Percentiles rank a stretch among this genome's conserved stretches.
Conservation (phyloP, 768 basidiomycete genomes). For the Mycena capillaripes region DNA sequence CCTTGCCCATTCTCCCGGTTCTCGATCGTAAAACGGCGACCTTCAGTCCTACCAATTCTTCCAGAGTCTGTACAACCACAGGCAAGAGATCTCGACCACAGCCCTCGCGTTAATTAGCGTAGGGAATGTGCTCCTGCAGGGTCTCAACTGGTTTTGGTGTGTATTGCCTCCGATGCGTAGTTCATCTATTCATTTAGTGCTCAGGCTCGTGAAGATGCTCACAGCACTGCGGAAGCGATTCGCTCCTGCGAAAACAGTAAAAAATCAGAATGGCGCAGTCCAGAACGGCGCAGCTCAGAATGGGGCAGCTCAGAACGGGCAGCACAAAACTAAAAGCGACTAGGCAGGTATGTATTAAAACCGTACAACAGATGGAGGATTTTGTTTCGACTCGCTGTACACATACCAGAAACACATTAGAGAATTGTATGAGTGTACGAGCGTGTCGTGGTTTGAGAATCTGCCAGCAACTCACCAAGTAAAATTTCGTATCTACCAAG, state of each 20-base stretch:
- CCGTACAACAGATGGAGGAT: neutral
- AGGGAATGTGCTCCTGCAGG: slow-evolving; percentile 77
- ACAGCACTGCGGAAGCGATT: slow-evolving; percentile 75
- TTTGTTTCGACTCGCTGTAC: neutral
- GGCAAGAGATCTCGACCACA: slow-evolving; percentile 64
- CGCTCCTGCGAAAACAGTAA: slow-evolving; percentile 30
- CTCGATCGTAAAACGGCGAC: neutral
- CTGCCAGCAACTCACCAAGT: too few species aligned
- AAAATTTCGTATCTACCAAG: too few species aligned
- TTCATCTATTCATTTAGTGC: slow-evolving; percentile 1
- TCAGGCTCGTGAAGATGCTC: slow-evolving; percentile 85
- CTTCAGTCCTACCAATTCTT: slow-evolving; percentile 77
- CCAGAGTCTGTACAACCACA: slow-evolving; percentile 67
- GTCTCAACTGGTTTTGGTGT: slow-evolving; percentile 87
- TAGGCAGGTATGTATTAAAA: neutral
- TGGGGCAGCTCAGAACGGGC: slow-evolving; percentile 12
- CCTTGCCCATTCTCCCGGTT: neutral
- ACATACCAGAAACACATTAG: neutral
- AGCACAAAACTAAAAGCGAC: slow-evolving; percentile 12
- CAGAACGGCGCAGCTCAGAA: slow-evolving; percentile 24
- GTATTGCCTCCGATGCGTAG: slow-evolving; percentile 36
- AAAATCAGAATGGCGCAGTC: slow-evolving; percentile 10
- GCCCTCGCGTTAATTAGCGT: slow-evolving; percentile 65
- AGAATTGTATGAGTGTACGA: too few species aligned
- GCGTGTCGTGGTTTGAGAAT: too few species aligned